These are phyloP conservation scores for Oryza meridionalis DNA, from an alignment of 176 grass and related monocot species.

Conservation along the genomic window DNA sequence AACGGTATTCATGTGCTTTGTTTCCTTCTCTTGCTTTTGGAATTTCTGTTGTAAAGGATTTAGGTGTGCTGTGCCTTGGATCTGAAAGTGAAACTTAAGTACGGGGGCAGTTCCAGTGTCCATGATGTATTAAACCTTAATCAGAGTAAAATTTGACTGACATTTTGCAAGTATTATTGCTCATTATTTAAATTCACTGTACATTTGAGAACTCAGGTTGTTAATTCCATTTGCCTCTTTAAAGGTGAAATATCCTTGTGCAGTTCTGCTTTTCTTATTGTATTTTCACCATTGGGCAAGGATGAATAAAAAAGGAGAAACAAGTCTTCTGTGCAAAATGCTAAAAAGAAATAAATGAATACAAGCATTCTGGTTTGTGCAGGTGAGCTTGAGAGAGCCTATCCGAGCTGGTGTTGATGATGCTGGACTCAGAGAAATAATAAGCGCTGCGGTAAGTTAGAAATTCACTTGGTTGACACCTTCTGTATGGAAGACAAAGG, in stretches of 20 bases:
- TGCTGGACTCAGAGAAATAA: conserved; percentile 78
- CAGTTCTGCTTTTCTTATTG: conserved; percentile 20
- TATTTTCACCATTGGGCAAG: neutral
- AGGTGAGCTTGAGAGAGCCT: conserved; percentile 94
- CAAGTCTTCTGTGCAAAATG: neutral
- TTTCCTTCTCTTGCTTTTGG: neutral
- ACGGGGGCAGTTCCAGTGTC: neutral
- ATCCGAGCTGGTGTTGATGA: conserved; percentile 73
- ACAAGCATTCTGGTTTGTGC: conserved; percentile 34
- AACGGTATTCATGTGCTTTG: neutral
- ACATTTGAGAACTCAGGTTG: neutral
- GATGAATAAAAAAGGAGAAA: conserved; percentile 12
- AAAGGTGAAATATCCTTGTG: neutral
- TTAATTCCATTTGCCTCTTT: neutral
- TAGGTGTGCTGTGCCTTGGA: neutral
- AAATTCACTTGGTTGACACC: conserved; percentile 24
- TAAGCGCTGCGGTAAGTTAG: conserved; percentile 75
- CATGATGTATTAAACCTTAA: neutral
- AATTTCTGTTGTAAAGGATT: neutral
- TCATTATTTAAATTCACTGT: neutral
- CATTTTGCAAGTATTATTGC: neutral
- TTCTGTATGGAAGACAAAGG: conserved; percentile 6
- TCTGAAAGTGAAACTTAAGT: neutral
- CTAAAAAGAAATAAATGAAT: conserved; percentile 20
- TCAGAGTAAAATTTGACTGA: neutral